Percentiles rank a stretch among this genome's conserved stretches.
phyloP scores from a whole-genome alignment of 2,329 filamentous ascomycete species.

The Westerdykella aurantiaca region DNA sequence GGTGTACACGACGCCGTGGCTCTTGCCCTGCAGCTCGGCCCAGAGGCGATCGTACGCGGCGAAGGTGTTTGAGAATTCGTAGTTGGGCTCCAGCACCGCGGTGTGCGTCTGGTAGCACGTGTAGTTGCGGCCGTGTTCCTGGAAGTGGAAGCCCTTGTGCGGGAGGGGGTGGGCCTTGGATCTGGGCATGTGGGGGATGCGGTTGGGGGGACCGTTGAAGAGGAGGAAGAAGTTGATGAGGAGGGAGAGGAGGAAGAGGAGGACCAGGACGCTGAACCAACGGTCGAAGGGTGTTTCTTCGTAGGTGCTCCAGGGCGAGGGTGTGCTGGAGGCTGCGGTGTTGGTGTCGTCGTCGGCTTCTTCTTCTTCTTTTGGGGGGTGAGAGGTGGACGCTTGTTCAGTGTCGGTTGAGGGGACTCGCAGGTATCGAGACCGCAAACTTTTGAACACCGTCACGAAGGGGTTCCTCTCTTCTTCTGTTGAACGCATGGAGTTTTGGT shows the following conservation, averaged over 20 bases:
- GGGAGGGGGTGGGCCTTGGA: background rate
- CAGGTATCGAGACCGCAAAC: background rate
- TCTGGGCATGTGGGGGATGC: background rate
- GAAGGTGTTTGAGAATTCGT: slow-evolving; percentile 3
- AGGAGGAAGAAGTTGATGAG: slow-evolving; percentile 12
- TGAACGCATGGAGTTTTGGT: background rate
- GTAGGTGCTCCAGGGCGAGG: background rate
- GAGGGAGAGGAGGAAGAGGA: slow-evolving; percentile 8
- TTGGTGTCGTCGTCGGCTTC: background rate
- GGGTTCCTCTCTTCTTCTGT: background rate
- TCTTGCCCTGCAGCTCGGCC: slow-evolving; percentile 3
- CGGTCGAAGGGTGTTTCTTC: slow-evolving; percentile 1
- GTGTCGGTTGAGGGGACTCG: no score
- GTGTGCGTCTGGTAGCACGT: slow-evolving; percentile 9
- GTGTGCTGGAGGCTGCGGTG: background rate
- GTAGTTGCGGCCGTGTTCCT: slow-evolving; percentile 6
- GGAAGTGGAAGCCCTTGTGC: slow-evolving; percentile 5
- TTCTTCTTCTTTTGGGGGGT: background rate
- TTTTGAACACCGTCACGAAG: slow-evolving; percentile 2
- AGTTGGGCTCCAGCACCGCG: slow-evolving; percentile 1
- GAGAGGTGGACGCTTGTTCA: background rate
- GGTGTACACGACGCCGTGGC: slow-evolving; percentile 5
- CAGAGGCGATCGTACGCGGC: slow-evolving; percentile 4
- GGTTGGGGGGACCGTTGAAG: slow-evolving; percentile 3
- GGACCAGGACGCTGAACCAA: slow-evolving; percentile 5